These are phyloP conservation scores for Wilcoxina mikolae DNA, from an alignment of 495 filamentous ascomycete species.

Conservation along the genomic window DNA sequence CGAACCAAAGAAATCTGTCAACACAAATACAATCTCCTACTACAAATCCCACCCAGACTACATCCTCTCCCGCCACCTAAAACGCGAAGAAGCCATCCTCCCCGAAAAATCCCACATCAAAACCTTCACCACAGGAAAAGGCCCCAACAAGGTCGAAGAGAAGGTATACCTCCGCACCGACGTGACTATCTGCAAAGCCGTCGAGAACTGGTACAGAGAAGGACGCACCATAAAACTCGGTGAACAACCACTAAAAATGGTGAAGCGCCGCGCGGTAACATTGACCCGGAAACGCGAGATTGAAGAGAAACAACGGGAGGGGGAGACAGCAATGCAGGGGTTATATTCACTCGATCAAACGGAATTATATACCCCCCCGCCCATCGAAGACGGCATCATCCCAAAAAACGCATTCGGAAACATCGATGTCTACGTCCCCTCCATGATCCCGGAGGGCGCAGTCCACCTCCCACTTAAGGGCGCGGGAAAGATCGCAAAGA, in stretches of 20 bases:
- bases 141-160: slow-evolving; percentile 51
- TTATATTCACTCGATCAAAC: slow-evolving; percentile 78
- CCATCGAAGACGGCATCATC: slow-evolving; percentile 66
- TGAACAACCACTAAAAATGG: slow-evolving; percentile 63
- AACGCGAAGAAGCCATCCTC: slow-evolving; percentile 76
- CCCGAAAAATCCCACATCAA: slow-evolving; percentile 56
- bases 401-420: slow-evolving; percentile 94
- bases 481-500: slow-evolving; percentile 62
- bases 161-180: slow-evolving; percentile 69
- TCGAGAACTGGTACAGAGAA: slow-evolving; percentile 96
- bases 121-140: slow-evolving; percentile 55
- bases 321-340: slow-evolving; percentile 72
- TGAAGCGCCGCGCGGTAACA: slow-evolving; percentile 82
- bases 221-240: slow-evolving; percentile 59
- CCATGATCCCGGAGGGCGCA: slow-evolving; percentile 78
- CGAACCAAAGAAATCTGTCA: slow-evolving; percentile 56
- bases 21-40: background rate
- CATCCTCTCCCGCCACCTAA: slow-evolving; percentile 76
- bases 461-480: slow-evolving; percentile 69
- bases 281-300: slow-evolving; percentile 78
- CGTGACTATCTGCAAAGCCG: slow-evolving; percentile 71
- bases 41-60: slow-evolving; percentile 18
- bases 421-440: slow-evolving; percentile 86
- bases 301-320: slow-evolving; percentile 62
- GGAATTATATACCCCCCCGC: slow-evolving; percentile 56